Conservation (phyloP, 1,139 yeast genomes). For the Lodderomyces theae region DNA sequence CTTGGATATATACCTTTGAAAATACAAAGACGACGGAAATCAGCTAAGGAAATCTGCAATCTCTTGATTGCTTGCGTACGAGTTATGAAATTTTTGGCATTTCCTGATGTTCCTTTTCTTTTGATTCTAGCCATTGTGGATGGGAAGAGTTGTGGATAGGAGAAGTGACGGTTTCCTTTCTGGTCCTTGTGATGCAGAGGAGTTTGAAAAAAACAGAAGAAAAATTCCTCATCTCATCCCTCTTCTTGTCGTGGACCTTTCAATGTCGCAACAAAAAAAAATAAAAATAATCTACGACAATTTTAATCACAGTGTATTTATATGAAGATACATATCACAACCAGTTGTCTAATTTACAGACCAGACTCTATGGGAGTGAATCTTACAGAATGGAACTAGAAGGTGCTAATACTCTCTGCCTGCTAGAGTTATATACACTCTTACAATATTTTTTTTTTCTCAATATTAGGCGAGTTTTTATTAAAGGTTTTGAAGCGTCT, state of each 20-base stretch:
- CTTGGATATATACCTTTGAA: conserved; percentile 96
- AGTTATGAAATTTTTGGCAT: conserved; percentile 88
- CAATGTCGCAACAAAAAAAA: background rate
- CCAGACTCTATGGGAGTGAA: too few species aligned
- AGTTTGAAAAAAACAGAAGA: too few species aligned
- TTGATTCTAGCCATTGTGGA: conserved; percentile 40
- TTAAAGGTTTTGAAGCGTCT: background rate
- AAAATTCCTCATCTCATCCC: background rate
- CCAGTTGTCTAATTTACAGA: too few species aligned
- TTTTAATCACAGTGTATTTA: too few species aligned
- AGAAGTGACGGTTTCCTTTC: background rate
- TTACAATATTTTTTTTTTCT: too few species aligned
- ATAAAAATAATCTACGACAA: background rate
- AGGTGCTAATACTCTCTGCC: too few species aligned
- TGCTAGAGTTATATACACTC: too few species aligned
- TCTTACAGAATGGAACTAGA: too few species aligned
- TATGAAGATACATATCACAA: too few species aligned
- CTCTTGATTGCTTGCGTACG: conserved; percentile 94
- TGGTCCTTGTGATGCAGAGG: too few species aligned
- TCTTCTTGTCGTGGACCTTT: too few species aligned
- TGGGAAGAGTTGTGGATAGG: background rate
- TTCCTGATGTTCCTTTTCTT: conserved; percentile 84
- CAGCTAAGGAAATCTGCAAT: conserved; percentile 93
- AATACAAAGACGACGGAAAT: conserved; percentile 94
- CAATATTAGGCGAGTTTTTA: background rate